Conservation (phyloP, 1,284 basidiomycete species). For the Jaminaea rosea region DNA sequence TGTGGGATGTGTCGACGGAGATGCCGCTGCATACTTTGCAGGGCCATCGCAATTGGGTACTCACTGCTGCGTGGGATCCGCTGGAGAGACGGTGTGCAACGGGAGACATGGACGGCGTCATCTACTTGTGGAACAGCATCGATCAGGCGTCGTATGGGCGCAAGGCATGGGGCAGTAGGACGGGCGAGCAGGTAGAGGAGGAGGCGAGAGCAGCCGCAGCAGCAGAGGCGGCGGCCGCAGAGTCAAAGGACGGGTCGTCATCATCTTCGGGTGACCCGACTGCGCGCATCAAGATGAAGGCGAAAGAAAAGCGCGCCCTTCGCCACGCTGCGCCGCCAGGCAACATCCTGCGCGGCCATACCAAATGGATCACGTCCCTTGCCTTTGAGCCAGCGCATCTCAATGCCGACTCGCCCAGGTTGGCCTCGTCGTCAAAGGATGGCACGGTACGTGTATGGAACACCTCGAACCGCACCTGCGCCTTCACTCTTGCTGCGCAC, state of each 20-base stretch:
- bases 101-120: constrained; percentile 49
- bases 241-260: neutral
- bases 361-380: constrained; percentile 94
- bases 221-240: constrained; percentile 1
- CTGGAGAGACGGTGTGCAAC: constrained; percentile 81
- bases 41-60: constrained; percentile 89
- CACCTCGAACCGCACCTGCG: constrained; percentile 60
- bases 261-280: constrained; percentile 2
- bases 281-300: constrained; percentile 24
- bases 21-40: constrained; percentile 76
- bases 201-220: constrained; percentile 12
- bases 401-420: constrained; percentile 51
- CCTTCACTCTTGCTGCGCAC: constrained; percentile 85
- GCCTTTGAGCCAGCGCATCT: constrained; percentile 89
- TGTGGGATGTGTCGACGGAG: constrained; percentile 93
- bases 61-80: constrained; percentile 94
- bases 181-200: constrained; percentile 30
- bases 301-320: constrained; percentile 29
- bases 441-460: constrained; percentile 91
- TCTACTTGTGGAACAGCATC: constrained; percentile 42
- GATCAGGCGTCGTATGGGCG: constrained; percentile 21
- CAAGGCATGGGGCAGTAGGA: constrained; percentile 29
- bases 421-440: constrained; percentile 93
- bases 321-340: constrained; percentile 35
- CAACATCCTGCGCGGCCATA: constrained; percentile 61